A percentile compares a stretch with the other conserved stretches of the same genome.
Conservation (phyloP, 2,329 filamentous ascomycete species). For the Fusarium siculi region DNA sequence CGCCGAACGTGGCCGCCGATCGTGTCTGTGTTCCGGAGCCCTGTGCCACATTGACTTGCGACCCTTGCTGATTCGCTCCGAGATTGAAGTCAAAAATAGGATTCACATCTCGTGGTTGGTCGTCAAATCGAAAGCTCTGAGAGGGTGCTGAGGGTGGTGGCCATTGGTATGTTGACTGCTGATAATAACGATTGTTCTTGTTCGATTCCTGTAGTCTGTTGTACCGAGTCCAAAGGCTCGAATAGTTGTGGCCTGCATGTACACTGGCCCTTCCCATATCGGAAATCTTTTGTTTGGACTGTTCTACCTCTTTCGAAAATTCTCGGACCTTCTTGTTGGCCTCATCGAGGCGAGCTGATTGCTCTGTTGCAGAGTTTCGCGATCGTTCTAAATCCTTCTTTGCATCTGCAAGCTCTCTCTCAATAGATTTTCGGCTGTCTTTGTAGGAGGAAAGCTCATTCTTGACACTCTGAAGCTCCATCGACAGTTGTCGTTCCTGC, state of each 20-base stretch:
- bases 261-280: neutral
- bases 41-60: neutral
- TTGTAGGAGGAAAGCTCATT: neutral
- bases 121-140: neutral
- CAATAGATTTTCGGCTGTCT: neutral
- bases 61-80: neutral
- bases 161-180: neutral
- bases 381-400: neutral
- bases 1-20: neutral
- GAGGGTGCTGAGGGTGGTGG: neutral
- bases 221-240: neutral
- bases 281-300: neutral
- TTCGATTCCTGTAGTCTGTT: neutral
- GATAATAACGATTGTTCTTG: neutral
- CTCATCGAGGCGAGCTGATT: neutral
- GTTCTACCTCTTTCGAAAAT: neutral
- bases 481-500: neutral
- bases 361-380: neutral
- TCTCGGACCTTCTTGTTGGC: neutral
- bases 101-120: neutral
- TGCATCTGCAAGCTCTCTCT: neutral
- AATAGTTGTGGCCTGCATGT: neutral
- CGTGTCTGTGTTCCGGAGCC: neutral
- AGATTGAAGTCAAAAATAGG: neutral
- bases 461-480: slow-evolving; percentile 1